phyloP scores from a whole-genome alignment of 2,329 filamentous ascomycete genomes.

The Phaeosphaeriaceae sp. region DNA sequence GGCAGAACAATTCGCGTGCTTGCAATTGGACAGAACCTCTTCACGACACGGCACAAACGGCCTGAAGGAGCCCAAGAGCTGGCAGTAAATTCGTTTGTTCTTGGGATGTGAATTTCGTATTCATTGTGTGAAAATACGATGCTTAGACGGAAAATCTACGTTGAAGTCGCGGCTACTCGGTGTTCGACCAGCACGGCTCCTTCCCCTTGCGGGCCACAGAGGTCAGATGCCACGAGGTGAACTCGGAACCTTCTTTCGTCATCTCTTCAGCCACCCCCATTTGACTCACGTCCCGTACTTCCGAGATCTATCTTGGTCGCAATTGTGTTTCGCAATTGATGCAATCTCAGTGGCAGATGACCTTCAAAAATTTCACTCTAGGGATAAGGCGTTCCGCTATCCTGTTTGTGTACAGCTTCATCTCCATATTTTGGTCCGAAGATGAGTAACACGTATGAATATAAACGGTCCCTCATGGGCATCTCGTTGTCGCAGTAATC shows the following conservation, averaged over 20 bases:
- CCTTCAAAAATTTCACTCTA: background rate
- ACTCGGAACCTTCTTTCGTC: background rate
- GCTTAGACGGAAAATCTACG: background rate
- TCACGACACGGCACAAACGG: conserved; percentile 24
- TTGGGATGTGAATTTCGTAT: background rate
- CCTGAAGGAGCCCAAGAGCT: conserved; percentile 21
- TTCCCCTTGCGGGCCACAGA: background rate
- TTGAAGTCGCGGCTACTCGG: background rate
- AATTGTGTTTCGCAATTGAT: background rate
- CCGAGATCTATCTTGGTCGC: background rate
- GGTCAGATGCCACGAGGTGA: conserved; percentile 1
- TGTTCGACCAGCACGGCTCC: background rate
- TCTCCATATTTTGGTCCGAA: background rate
- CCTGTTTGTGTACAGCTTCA: background rate
- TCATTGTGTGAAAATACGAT: background rate
- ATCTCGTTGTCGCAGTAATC: too few species aligned
- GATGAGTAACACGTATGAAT: too few species aligned
- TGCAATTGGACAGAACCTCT: conserved; percentile 33
- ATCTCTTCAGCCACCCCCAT: background rate
- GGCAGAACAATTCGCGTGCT: conserved; percentile 38
- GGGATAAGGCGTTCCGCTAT: background rate
- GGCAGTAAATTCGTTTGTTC: conserved; percentile 11
- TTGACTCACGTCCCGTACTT: background rate
- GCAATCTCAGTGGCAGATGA: conserved; percentile 1
- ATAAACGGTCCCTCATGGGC: too few species aligned